These are phyloP conservation scores for Rhexocercosporidium sp. DNA, from an alignment of 2,329 filamentous ascomycete species.

Conservation along the genomic window DNA sequence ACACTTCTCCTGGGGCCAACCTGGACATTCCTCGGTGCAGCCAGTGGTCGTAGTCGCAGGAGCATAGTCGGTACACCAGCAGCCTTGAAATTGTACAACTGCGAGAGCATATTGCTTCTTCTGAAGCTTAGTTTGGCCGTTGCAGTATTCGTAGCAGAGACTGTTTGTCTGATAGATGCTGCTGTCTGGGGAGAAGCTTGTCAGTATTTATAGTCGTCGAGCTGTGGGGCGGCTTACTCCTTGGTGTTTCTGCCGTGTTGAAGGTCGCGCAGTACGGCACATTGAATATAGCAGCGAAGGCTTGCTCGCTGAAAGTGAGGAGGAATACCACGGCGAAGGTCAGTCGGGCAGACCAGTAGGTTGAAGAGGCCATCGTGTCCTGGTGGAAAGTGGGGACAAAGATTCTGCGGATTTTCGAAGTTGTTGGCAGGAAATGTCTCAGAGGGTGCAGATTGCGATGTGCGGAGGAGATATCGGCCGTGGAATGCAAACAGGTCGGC, in stretches of 20 bases:
- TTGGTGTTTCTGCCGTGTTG: constrained; percentile 50
- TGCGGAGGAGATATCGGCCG: constrained; percentile 8
- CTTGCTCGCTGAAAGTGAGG: constrained; percentile 21
- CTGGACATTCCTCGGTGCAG: constrained; percentile 68
- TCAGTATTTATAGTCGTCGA: constrained; percentile 8
- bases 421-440: constrained; percentile 21
- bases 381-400: constrained; percentile 9
- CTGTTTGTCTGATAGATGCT: constrained; percentile 72
- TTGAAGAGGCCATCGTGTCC: constrained; percentile 15
- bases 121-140: constrained; percentile 13
- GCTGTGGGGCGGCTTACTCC: constrained; percentile 46
- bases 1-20: constrained; percentile 70
- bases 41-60: constrained; percentile 54
- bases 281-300: constrained; percentile 23
- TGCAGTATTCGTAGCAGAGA: constrained; percentile 67
- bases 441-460: constrained; percentile 21
- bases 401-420: constrained; percentile 4
- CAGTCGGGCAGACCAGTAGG: constrained; percentile 30
- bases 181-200: constrained; percentile 49
- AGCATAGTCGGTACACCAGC: constrained; percentile 77
- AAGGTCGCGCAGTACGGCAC: constrained; percentile 51
- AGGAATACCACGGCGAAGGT: constrained; percentile 32
- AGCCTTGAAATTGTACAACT: constrained; percentile 66
- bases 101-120: constrained; percentile 65
- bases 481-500: constrained; percentile 30